phyloP scores from a whole-genome alignment of 371 early-diverging fungal genomes.

The Mortierella sp. region DNA sequence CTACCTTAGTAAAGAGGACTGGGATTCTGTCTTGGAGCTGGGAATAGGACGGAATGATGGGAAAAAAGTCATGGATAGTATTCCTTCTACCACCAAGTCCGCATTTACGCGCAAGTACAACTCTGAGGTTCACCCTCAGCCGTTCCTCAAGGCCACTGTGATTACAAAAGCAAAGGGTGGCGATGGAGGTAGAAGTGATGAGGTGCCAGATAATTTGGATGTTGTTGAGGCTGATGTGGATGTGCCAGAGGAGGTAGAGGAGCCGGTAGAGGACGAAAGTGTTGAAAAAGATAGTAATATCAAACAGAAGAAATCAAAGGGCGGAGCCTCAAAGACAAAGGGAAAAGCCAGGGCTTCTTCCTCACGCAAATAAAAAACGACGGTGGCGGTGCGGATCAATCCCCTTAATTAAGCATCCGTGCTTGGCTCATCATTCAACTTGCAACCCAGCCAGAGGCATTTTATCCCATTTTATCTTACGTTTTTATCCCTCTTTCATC shows the following conservation, averaged over 20 bases:
- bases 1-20: constrained; percentile 89
- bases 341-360: constrained; percentile 41
- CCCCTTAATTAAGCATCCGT: neutral
- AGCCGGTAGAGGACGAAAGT: constrained; percentile 60
- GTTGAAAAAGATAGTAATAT: constrained; percentile 65
- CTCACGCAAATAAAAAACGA: neutral
- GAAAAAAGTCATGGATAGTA: constrained; percentile 64
- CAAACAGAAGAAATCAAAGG: constrained; percentile 52
- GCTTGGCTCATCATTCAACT: neutral
- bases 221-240: constrained; percentile 76
- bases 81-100: constrained; percentile 81
- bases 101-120: constrained; percentile 92
- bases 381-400: neutral
- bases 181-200: constrained; percentile 67
- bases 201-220: constrained; percentile 65
- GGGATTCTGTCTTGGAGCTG: constrained; percentile 87
- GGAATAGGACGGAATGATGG: constrained; percentile 64
- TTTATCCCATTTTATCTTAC: neutral
- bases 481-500: neutral
- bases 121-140: constrained; percentile 76
- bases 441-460: neutral
- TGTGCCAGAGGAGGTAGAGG: constrained; percentile 68
- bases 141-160: constrained; percentile 66
- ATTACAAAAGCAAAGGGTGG: constrained; percentile 46
- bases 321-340: constrained; percentile 37